A percentile compares a stretch with the other conserved stretches of the same genome.
phyloP scores from a whole-genome alignment of 805 yeast species.

The Cyberlindnera japonica region DNA sequence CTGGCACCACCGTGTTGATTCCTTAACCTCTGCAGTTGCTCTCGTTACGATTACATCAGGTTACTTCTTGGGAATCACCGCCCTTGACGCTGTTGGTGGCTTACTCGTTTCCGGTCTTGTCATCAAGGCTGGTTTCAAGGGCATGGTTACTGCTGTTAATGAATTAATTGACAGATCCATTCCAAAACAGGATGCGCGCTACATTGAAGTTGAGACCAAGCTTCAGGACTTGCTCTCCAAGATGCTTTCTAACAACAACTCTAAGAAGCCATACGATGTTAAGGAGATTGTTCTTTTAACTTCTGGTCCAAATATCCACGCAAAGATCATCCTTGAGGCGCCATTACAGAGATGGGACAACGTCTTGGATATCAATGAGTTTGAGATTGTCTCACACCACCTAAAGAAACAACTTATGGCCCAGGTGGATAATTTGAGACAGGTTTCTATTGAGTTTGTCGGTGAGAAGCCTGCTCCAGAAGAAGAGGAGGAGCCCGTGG shows the following conservation, averaged over 20 bases:
- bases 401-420: constrained; percentile 32
- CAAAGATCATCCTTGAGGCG: constrained; percentile 32
- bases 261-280: constrained; percentile 36
- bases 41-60: constrained; percentile 84
- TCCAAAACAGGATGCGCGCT: constrained; percentile 47
- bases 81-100: constrained; percentile 94
- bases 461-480: constrained; percentile 30
- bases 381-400: constrained; percentile 39
- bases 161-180: constrained; percentile 79
- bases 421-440: constrained; percentile 41
- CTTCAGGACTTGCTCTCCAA: constrained; percentile 33
- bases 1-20: constrained; percentile 97
- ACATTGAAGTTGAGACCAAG: constrained; percentile 37
- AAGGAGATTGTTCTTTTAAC: constrained; percentile 45
- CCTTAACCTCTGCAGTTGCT: constrained; percentile 88
- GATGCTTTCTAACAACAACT: constrained; percentile 39
- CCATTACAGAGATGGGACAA: constrained; percentile 46
- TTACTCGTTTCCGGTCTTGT: constrained; percentile 77
- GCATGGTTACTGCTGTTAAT: constrained; percentile 62
- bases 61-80: constrained; percentile 66
- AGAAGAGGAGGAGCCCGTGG: constrained; percentile 22
- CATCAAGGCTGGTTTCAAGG: constrained; percentile 78
- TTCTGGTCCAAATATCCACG: constrained; percentile 54
- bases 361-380: constrained; percentile 37
- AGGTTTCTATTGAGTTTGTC: constrained; percentile 38